Base-by-base conservation (phyloP, 2,329 filamentous ascomycete genomes). In the Sordariomycetes sp. region DNA sequence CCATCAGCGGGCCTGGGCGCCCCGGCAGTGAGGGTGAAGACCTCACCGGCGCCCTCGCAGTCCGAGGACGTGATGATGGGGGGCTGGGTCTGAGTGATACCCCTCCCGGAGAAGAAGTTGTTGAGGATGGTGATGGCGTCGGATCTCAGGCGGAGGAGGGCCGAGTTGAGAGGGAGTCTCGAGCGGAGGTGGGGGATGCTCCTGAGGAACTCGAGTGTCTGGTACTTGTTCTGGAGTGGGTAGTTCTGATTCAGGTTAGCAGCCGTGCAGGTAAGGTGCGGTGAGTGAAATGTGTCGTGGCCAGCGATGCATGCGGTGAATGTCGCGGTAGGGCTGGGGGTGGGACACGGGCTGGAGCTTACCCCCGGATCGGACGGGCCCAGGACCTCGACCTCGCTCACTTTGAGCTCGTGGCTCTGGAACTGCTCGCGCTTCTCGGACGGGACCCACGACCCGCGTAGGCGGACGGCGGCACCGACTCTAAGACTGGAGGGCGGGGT, bases 21-120 rank as follows among this genome's bases (percentile, higher is more conserved):
- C n/a, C 64, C 70, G 13, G 81, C 75, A 22, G 75, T 68, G 42
- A 97, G 75, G 10, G 83, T 82, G 65, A 99, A 99, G 20, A 95
- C 92, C 68, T 97, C 91, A 0, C 94, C 94, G 1, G 91, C 94
- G 3, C 94, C 94, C 73, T 99, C 94, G 66, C 94, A 99, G 65
- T 99, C 94, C 0, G 92, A 96, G 0, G 92, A 96, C 1, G 94
- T 97, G 65, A 99, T 89, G 65, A 97, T 85, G 4, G 94, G 94
- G 3, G 94, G 89, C 63, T 97, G 92, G 8, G 89, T 89, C 71
- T 97, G 87, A 59, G 89, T 79, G 65, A 89, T 92, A 58, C 82
- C 77, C 59, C 82, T 78, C 28, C 75, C 72, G 53, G 80, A 78
- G 71, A 97, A 96, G 71, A 90, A 92, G 53, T 79, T 79, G 56